These are phyloP conservation scores for Isabelozyma rhagii DNA, from an alignment of 805 yeast species.

Conservation along the genomic window DNA sequence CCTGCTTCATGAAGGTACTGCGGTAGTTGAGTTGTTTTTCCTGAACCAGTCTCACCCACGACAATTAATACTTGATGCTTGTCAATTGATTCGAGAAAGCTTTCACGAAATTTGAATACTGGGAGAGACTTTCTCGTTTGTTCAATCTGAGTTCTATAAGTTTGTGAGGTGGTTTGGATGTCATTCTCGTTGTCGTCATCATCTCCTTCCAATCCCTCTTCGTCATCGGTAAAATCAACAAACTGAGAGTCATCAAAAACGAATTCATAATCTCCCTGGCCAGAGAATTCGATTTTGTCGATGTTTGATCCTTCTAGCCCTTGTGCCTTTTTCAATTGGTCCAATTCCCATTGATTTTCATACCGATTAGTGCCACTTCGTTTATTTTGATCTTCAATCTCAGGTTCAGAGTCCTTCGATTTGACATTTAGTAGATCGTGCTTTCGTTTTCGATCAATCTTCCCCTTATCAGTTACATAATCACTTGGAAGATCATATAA, in stretches of 20 bases:
- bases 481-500: conserved; percentile 56
- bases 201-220: conserved; percentile 10
- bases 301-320: conserved; percentile 22
- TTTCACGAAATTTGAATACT: conserved; percentile 60
- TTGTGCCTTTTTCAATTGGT: conserved; percentile 45
- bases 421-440: conserved; percentile 45
- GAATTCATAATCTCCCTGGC: conserved; percentile 58
- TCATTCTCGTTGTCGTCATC: conserved; percentile 9
- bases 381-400: conserved; percentile 14
- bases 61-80: conserved; percentile 67
- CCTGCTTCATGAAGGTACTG: conserved; percentile 86
- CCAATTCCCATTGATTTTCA: conserved; percentile 51
- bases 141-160: conserved; percentile 24
- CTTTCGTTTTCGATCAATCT: conserved; percentile 53
- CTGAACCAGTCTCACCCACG: conserved; percentile 91
- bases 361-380: conserved; percentile 7
- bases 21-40: conserved; percentile 91
- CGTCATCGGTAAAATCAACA: conserved; percentile 21
- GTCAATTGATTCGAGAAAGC: conserved; percentile 56
- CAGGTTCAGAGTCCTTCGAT: conserved; percentile 8
- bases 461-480: conserved; percentile 48
- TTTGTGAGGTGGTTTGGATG: neutral
- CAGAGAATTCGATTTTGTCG: conserved; percentile 41
- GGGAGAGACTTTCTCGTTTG: conserved; percentile 69
- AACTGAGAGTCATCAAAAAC: conserved; percentile 68